phyloP scores from a whole-genome alignment of 148 eudicot species.

The Rhododendron henanense region DNA sequence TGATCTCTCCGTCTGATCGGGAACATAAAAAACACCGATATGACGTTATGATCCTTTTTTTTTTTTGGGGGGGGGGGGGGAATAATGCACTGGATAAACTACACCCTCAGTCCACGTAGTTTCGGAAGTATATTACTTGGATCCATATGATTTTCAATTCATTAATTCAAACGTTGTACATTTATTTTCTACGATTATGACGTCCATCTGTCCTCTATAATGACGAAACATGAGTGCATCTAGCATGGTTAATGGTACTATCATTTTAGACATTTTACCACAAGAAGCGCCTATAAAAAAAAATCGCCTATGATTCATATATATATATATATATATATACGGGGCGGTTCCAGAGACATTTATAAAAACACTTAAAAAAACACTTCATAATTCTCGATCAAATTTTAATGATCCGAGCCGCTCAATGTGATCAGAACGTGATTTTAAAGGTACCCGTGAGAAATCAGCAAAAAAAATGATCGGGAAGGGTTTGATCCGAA shows the following conservation, averaged over 20 bases:
- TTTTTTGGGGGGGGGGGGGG: no score
- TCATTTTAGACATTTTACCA: neutral
- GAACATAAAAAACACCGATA: neutral
- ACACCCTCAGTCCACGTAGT: neutral
- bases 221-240: neutral
- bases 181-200: neutral
- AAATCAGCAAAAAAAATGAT: no score
- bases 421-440: no score
- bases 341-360: no score
- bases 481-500: no score
- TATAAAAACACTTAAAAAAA: no score
- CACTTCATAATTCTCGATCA: no score
- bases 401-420: no score
- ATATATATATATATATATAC: no score
- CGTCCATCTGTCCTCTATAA: neutral
- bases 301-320: neutral
- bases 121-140: neutral
- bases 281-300: neutral
- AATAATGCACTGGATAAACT: neutral
- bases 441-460: no score
- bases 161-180: neutral
- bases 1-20: neutral
- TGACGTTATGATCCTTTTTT: neutral
- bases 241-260: neutral
- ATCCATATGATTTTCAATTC: neutral